phyloP scores from a whole-genome alignment of 257 asterid species.

The Nicotiana tabacum region DNA sequence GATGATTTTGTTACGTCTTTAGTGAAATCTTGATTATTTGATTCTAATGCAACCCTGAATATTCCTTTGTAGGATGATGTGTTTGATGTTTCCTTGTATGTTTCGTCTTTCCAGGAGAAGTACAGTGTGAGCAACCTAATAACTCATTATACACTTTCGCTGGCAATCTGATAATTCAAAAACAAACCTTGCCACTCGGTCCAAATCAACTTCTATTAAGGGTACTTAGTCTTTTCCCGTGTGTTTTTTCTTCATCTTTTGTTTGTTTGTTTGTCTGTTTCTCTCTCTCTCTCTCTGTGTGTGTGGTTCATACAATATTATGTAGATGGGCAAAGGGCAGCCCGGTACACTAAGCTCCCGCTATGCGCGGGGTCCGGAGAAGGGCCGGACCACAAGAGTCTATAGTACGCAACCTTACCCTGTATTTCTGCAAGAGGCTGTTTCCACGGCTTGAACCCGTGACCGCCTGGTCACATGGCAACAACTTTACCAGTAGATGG shows the following conservation, averaged over 20 bases:
- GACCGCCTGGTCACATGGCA: too few species aligned
- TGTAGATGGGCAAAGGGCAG: not conserved
- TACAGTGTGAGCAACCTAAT: constrained; percentile 98
- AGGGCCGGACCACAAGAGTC: too few species aligned
- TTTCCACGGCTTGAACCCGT: too few species aligned
- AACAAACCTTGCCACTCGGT: constrained; percentile 94
- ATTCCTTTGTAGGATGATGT: not conserved
- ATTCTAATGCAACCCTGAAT: not conserved
- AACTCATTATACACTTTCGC: constrained; percentile 97
- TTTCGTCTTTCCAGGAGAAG: constrained; percentile 67
- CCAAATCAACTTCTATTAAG: constrained; percentile 95
- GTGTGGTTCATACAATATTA: not conserved
- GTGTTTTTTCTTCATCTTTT: not conserved
- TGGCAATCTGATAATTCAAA: constrained; percentile 82
- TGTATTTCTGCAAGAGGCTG: too few species aligned
- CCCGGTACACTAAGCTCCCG: too few species aligned
- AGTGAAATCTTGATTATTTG: not conserved
- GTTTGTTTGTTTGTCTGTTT: not conserved
- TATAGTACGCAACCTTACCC: too few species aligned
- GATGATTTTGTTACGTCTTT: not conserved
- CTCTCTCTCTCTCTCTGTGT: too few species aligned
- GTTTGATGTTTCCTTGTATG: not conserved
- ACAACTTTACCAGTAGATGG: too few species aligned
- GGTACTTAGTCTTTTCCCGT: constrained; percentile 35
- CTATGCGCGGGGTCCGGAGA: too few species aligned